These are phyloP conservation scores for Actinomucor elegans DNA, from an alignment of 371 early-diverging fungal species.

Conservation along the genomic window DNA sequence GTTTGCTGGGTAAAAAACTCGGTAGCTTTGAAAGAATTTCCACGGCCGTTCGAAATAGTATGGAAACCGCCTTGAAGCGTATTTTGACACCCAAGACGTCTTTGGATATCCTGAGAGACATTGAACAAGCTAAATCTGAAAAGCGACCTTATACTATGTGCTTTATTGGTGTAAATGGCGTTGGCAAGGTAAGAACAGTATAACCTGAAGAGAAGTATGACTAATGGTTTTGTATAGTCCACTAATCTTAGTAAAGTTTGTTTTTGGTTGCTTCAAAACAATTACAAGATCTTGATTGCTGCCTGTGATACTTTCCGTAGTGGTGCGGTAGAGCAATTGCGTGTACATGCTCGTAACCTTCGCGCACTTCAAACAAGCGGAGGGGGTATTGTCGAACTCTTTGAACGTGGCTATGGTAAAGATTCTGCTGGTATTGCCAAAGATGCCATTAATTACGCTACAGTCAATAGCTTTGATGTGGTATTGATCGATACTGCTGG, in stretches of 20 bases:
- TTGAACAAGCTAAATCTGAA: constrained; percentile 69
- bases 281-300: constrained; percentile 91
- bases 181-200: constrained; percentile 69
- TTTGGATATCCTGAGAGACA: constrained; percentile 93
- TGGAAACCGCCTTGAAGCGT: constrained; percentile 80
- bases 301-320: constrained; percentile 99
- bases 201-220: no score
- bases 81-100: constrained; percentile 94
- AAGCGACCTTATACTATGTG: constrained; percentile 88
- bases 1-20: constrained; percentile 76
- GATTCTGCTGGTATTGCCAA: constrained; percentile 98
- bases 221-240: constrained; percentile 54
- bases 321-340: constrained; percentile 99
- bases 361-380: constrained; percentile 72
- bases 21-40: constrained; percentile 75
- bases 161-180: constrained; percentile 99
- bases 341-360: constrained; percentile 92
- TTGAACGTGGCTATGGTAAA: constrained; percentile 98
- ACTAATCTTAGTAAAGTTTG: constrained; percentile 98
- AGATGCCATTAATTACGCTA: constrained; percentile 87
- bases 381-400: constrained; percentile 82
- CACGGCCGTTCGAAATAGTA: constrained; percentile 72
- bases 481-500: constrained; percentile 99
- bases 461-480: constrained; percentile 86
- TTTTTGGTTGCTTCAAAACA: constrained; percentile 97